Evolutionary conservation across 1,139 yeast genomes (phyloP).

Genomic region (Lizanozyma gosingica): DNA sequence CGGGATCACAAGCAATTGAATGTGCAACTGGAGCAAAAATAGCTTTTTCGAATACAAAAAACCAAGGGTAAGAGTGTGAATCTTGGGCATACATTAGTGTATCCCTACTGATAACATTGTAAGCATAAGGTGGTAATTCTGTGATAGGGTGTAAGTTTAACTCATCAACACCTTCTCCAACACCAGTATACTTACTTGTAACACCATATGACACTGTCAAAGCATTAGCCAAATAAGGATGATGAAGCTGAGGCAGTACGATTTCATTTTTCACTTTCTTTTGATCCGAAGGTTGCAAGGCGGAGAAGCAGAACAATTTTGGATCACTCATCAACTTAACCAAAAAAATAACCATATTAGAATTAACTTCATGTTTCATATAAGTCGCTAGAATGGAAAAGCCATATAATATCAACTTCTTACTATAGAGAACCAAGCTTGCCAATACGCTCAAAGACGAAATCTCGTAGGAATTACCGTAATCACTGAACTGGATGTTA

Average conservation of each 20-base stretch:
- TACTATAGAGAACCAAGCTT: conserved; percentile 26
- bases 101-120: background rate
- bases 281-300: background rate
- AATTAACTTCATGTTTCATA: conserved; percentile 29
- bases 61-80: conserved; percentile 15
- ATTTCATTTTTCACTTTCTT: background rate
- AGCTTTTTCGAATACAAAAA: conserved; percentile 22
- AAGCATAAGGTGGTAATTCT: conserved; percentile 1
- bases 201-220: background rate
- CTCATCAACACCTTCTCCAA: background rate
- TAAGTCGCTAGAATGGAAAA: conserved; percentile 20
- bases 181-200: background rate
- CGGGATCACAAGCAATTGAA: conserved; percentile 28
- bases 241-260: background rate
- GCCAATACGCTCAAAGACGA: conserved; percentile 21
- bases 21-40: conserved; percentile 18
- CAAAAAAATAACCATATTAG: conserved; percentile 32
- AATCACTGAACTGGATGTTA: conserved; percentile 17
- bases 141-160: background rate
- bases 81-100: background rate
- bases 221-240: background rate
- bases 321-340: conserved; percentile 33
- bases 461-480: conserved; percentile 9
- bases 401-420: conserved; percentile 26
- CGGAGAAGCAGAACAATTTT: conserved; percentile 16